Conservation (phyloP, 2,329 filamentous ascomycete species). For the Cercospora beticola region DNA sequence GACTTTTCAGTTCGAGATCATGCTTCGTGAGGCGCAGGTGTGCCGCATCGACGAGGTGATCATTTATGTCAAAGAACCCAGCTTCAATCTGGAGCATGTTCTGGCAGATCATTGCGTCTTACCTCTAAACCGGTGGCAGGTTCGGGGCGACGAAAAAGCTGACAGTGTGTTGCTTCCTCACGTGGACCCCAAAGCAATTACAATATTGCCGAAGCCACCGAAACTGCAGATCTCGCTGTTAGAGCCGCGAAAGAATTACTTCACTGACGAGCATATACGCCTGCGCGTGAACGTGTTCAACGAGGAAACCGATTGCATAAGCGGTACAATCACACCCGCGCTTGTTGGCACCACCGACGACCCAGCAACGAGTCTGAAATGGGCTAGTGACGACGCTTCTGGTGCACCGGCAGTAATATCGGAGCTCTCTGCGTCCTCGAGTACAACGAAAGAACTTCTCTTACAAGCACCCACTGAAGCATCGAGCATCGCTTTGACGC, state of each 20-base stretch:
- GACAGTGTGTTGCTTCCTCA: slow-evolving; percentile 33
- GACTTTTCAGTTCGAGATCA: slow-evolving; percentile 69
- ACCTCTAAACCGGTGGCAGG: slow-evolving; percentile 18
- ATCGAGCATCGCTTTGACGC: slow-evolving; percentile 65
- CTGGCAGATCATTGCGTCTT: slow-evolving; percentile 42
- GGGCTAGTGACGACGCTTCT: slow-evolving; percentile 34
- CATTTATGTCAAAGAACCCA: slow-evolving; percentile 62
- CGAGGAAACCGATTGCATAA: slow-evolving; percentile 75
- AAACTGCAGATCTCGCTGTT: slow-evolving; percentile 77
- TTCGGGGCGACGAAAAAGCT: slow-evolving; percentile 18
- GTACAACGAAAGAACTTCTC: slow-evolving; percentile 18
- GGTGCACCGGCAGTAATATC: slow-evolving; percentile 13
- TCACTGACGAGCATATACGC: slow-evolving; percentile 74
- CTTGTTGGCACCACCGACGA: slow-evolving; percentile 39
- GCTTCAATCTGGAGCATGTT: slow-evolving; percentile 67
- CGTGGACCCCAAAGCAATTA: slow-evolving; percentile 58
- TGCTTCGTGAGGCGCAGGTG: slow-evolving; percentile 79
- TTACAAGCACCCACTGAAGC: slow-evolving; percentile 45
- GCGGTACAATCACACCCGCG: slow-evolving; percentile 62
- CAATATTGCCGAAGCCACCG: slow-evolving; percentile 82
- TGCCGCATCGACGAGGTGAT: slow-evolving; percentile 64
- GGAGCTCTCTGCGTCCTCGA: slow-evolving; percentile 17
- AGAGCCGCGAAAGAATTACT: slow-evolving; percentile 69
- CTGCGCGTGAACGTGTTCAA: slow-evolving; percentile 73
- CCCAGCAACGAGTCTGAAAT: slow-evolving; percentile 24